These are phyloP conservation scores for Silene latifolia DNA, from an alignment of 148 eudicot genomes.

Conservation along the genomic window DNA sequence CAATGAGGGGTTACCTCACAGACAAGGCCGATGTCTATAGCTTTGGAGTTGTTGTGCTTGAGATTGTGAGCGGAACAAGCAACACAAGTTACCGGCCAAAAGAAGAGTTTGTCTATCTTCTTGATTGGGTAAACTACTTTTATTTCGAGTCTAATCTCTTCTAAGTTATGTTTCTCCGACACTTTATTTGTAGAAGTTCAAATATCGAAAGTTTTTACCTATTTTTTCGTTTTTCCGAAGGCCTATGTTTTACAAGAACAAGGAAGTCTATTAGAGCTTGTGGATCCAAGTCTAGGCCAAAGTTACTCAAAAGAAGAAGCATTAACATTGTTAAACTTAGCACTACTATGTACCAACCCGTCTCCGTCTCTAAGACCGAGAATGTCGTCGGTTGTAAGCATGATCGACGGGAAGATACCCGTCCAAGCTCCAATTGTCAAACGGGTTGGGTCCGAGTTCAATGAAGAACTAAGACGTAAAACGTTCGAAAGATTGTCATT, in stretches of 20 bases:
- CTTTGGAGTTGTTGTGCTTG: constrained; percentile 72
- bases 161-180: too few species aligned
- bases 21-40: constrained; percentile 94
- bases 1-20: constrained; percentile 85
- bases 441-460: constrained; percentile 10
- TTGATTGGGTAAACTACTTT: constrained; percentile 67
- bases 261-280: constrained; percentile 70
- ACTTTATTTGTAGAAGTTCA: too few species aligned
- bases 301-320: constrained; percentile 52
- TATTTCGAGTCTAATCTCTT: not conserved
- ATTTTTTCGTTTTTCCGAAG: constrained; percentile 20
- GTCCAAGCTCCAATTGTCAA: constrained; percentile 56
- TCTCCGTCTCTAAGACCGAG: constrained; percentile 63
- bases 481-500: constrained; percentile 39
- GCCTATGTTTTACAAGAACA: constrained; percentile 84
- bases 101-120: constrained; percentile 83
- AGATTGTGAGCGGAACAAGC: constrained; percentile 80
- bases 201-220: too few species aligned
- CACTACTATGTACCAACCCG: constrained; percentile 60
- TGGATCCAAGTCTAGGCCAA: constrained; percentile 60
- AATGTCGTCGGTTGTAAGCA: constrained; percentile 68
- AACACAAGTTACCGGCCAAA: constrained; percentile 70
- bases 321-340: constrained; percentile 40
- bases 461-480: constrained; percentile 38
- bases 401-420: constrained; percentile 52